A percentile compares a stretch with the other conserved stretches of the same genome.
These are phyloP conservation scores for Solanum virginianum DNA, from an alignment of 257 asterid species.

Conservation along the genomic window DNA sequence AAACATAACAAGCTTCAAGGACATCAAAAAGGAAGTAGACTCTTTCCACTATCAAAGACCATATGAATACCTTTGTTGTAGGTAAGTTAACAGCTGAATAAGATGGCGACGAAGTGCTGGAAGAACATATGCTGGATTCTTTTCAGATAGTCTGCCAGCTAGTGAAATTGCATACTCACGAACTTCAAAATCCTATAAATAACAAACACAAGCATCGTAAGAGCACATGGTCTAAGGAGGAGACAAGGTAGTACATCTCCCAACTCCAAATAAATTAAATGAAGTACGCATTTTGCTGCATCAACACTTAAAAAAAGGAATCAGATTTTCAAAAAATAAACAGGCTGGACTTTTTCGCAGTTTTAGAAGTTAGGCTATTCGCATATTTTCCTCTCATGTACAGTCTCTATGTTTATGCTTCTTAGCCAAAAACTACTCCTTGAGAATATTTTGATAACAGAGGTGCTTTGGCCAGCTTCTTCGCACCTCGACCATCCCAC, in stretches of 20 bases:
- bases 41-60: not conserved
- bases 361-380: not conserved
- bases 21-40: conserved; percentile 1
- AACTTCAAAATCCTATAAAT: conserved; percentile 66
- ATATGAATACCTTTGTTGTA: conserved; percentile 69
- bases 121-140: conserved; percentile 97
- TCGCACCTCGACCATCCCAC: not conserved
- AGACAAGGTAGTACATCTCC: not conserved
- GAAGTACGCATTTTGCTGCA: not conserved
- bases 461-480: not conserved
- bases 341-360: not conserved
- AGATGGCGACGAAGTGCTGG: conserved; percentile 99
- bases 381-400: not conserved
- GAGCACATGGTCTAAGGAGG: not conserved
- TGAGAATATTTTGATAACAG: not conserved
- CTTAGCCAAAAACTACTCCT: not conserved
- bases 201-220: conserved; percentile 1
- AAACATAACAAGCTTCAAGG: conserved; percentile 4
- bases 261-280: not conserved
- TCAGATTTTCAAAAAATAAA: not conserved
- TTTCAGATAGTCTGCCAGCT: conserved; percentile 96
- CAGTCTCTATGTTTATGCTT: not conserved
- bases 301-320: not conserved
- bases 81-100: conserved; percentile 86
- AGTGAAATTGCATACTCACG: conserved; percentile 86